Evolutionary conservation across 495 filamentous ascomycete species (phyloP).

Genomic region (Eremomyces bilateralis): DNA sequence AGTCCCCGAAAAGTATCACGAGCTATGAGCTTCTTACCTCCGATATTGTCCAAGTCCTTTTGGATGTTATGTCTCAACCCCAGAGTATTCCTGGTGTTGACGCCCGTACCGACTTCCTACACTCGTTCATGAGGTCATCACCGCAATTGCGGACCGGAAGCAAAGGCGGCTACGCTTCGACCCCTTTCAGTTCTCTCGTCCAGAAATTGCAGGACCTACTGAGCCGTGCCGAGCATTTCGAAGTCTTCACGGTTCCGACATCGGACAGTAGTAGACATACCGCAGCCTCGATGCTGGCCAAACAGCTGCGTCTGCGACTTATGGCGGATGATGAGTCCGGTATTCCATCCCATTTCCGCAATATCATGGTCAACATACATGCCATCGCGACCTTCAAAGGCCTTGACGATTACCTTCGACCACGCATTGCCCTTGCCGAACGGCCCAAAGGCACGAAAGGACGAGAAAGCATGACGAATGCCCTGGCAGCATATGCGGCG

Average conservation of each 20-base stretch:
- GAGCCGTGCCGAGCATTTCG: constrained; percentile 93
- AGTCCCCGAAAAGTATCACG: constrained; percentile 82
- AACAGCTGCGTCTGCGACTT: constrained; percentile 78
- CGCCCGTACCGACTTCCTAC: constrained; percentile 64
- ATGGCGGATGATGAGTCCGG: constrained; percentile 79
- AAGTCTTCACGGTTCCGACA: constrained; percentile 86
- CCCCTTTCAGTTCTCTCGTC: constrained; percentile 76
- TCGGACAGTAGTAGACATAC: constrained; percentile 87
- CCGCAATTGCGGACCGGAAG: no score
- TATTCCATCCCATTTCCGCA: constrained; percentile 64
- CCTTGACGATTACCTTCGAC: constrained; percentile 85
- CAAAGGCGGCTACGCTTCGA: no score
- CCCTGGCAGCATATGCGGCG: constrained; percentile 60
- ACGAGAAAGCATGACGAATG: constrained; percentile 43
- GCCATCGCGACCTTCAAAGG: constrained; percentile 97
- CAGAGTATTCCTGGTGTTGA: constrained; percentile 23
- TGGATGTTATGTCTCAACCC: constrained; percentile 57
- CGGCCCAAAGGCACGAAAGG: constrained; percentile 45
- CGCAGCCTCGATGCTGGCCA: constrained; percentile 85
- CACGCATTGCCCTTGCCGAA: constrained; percentile 67
- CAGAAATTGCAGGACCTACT: constrained; percentile 90
- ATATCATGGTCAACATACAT: constrained; percentile 95
- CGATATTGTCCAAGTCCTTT: constrained; percentile 60
- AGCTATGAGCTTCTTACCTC: constrained; percentile 87
- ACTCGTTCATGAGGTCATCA: constrained; percentile 78